Base-by-base conservation (phyloP, 2,329 filamentous ascomycete species). In the Mycocentrospora acerina region DNA sequence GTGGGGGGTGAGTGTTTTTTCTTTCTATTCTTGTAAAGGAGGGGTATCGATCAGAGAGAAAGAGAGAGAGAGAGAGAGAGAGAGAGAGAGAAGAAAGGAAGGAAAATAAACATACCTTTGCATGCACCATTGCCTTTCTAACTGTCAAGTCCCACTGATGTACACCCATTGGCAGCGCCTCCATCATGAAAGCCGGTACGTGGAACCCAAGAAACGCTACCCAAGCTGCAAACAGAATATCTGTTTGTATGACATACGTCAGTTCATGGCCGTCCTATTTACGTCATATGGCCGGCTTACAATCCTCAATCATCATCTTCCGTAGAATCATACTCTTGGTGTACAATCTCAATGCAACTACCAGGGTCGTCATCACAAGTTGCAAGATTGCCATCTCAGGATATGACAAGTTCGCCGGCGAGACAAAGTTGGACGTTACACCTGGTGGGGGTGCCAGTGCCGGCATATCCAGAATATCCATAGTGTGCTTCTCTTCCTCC, bases 61-160 rank as follows among this genome's bases (percentile, higher is more conserved):
- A 13, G 26, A 7, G 13, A 29, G 26, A 29, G 7, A 7, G 22
- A n/a, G n/a, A n/a, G n/a, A n/a, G 14, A 24, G 10, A 11, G 8
- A 7, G 12, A 9, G 12, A 29, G 11, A 4, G 8, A 8, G 7
- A 7, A 33, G 24, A 30, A 27, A 13, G 18, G 38, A 29, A 15
- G 15, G n/a, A n/a, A n/a, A n/a, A n/a, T n/a, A n/a, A 18, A 40
- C 39, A 12, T 46, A 49, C 42, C 4, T 30, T 32, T 24, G 38
- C 29, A 26, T 37, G 31, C n/a, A 35, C 25, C 10, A 49, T 43
- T 14, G 41, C 39, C 24, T 30, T 32, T 19, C 46, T 29, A 32
- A 32, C 19, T 12, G 36, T 46, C 12, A 49, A 29, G 24, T 49
- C 38, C 46, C 46, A 49, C 24, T 38, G 42, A 37, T 49, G 46